Base-by-base conservation (phyloP, 495 filamentous ascomycete species). In the Podospora pseudocomata region DNA sequence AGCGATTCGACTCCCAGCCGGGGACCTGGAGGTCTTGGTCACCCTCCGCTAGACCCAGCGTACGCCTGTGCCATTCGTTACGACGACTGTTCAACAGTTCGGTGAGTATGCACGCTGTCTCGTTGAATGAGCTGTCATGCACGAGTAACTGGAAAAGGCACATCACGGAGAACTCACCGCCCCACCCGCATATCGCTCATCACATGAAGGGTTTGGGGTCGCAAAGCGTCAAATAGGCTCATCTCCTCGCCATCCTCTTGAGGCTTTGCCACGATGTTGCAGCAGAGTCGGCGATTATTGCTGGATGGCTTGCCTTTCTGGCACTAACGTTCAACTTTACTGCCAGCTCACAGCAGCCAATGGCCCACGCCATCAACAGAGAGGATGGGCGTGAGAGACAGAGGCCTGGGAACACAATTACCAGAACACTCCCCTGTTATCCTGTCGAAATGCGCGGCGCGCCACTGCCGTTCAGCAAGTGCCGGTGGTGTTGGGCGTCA, bases 211-310 rank as follows among this genome's bases (percentile, higher is more conserved):
- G 55, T 58, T 58, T 58, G 61, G 18, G 61, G 30, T 28, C 61
- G 30, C 28, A 20, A 63, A 44, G 27, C n/a, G 20, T 63, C 61
- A 63, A 39, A 63, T 63, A 32, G 18, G 23, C 28, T 32, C 32
- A 13, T 18, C 16, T 63, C 9, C n/a, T 49, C 20, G 32, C 20
- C 18, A 28, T 63, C 32, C 30, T 20, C 23, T 63, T n/a, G 16
- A 63, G 61, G n/a, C 20, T 27, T 63, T 32, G 61, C 61, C 61
- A 63, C 61, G 0, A 49, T 23, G 15, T 27, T 18, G 61, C 61
- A 63, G 28, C 30, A 63, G 18, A 58, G 30, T 63, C 30, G 61
- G 61, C 61, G 61, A 63, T 63, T 44, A 63, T 11, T 63, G 27
- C 49, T n/a, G n/a, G 61, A n/a, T 2, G 18, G 16, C n/a, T 20